phyloP scores from a whole-genome alignment of 805 yeast genomes.

The Cyberlindnera suaveolens region DNA sequence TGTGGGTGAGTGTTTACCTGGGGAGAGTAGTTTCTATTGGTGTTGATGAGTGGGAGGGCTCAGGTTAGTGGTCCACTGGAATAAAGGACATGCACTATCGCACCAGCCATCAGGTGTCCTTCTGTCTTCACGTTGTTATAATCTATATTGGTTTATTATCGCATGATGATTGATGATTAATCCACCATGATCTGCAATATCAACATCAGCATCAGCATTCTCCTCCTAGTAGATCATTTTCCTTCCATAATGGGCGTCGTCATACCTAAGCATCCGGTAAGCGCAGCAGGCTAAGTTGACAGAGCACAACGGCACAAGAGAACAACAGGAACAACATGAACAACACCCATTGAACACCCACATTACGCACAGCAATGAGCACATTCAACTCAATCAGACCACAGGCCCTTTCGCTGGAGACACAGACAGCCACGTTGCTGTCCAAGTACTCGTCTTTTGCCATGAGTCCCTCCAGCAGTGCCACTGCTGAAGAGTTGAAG shows the following conservation, averaged over 20 bases:
- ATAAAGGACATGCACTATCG: too few relatives aligned
- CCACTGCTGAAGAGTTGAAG: slow-evolving; percentile 42
- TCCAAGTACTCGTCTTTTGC: slow-evolving; percentile 50
- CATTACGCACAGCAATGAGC: slow-evolving; percentile 24
- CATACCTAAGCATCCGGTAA: too few relatives aligned
- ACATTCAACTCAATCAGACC: slow-evolving; percentile 64
- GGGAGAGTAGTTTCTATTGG: background rate
- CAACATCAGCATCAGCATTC: too few relatives aligned
- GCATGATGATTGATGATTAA: too few relatives aligned
- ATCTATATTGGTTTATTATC: too few relatives aligned
- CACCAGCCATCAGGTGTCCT: too few relatives aligned
- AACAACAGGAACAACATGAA: background rate
- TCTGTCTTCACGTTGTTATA: too few relatives aligned
- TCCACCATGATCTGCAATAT: too few relatives aligned
- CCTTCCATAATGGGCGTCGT: too few relatives aligned
- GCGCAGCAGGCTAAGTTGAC: too few relatives aligned
- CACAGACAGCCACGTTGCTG: slow-evolving; percentile 52
- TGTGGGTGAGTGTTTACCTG: slow-evolving; percentile 25
- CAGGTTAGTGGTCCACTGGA: too few relatives aligned
- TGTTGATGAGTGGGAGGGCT: slow-evolving; percentile 1
- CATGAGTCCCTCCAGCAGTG: slow-evolving; percentile 40
- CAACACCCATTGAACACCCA: background rate
- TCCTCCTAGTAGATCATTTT: too few relatives aligned
- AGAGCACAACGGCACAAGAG: background rate
- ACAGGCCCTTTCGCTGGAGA: slow-evolving; percentile 64